Conservation (phyloP, 2,329 filamentous ascomycete species). For the Diaporthe citrichinensis region DNA sequence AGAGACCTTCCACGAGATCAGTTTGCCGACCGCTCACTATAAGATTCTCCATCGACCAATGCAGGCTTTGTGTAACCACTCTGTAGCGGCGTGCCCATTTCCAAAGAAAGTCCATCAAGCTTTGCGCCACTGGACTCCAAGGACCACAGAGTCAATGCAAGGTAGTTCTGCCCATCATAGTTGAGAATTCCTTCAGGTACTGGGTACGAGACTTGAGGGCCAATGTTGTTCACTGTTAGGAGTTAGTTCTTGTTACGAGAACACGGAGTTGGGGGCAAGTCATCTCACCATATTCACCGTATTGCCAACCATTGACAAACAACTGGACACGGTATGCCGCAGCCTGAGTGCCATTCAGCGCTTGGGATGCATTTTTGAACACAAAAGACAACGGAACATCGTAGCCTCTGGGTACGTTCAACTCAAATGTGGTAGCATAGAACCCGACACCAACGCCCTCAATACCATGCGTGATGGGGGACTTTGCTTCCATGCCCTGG, state of each 20-base stretch:
- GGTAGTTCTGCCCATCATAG: conserved; percentile 75
- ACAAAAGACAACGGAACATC: conserved; percentile 70
- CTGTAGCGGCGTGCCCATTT: conserved; percentile 51
- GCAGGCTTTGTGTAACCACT: background rate
- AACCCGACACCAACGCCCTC: conserved; percentile 65
- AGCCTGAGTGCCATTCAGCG: conserved; percentile 52
- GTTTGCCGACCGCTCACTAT: background rate
- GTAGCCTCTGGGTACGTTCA: conserved; percentile 65
- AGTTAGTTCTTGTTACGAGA: background rate
- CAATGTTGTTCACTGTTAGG: conserved; percentile 68
- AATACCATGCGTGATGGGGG: conserved; percentile 53
- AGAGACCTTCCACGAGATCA: background rate
- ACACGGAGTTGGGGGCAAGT: background rate
- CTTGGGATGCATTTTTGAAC: conserved; percentile 52
- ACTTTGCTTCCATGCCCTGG: conserved; percentile 54
- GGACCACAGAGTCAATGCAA: conserved; percentile 76
- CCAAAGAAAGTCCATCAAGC: conserved; percentile 59
- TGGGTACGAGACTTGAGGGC: conserved; percentile 76
- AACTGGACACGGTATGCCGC: conserved; percentile 68
- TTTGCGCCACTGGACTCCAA: conserved; percentile 67
- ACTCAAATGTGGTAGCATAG: conserved; percentile 65
- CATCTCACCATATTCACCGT: conserved; percentile 53
- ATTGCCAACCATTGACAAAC: conserved; percentile 81
- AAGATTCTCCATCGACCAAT: background rate
- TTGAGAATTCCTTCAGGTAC: conserved; percentile 78